These are phyloP conservation scores for Globisporangium spiculum DNA, from an alignment of 352 stramenopile species.

Conservation along the genomic window DNA sequence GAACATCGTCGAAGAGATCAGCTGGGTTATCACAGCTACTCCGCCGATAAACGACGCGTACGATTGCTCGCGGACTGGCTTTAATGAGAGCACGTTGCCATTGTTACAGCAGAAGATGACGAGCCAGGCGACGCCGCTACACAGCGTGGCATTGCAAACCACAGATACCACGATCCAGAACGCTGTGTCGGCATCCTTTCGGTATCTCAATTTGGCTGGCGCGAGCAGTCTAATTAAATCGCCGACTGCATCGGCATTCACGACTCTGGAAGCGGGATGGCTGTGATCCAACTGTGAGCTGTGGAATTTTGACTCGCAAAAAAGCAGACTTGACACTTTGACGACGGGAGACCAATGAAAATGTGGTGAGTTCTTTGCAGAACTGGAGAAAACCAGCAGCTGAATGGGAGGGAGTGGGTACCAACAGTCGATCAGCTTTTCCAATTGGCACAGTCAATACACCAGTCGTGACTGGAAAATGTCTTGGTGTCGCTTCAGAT, in stretches of 20 bases:
- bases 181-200: neutral
- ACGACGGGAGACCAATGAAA: too few relatives aligned
- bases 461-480: neutral
- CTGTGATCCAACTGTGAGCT: too few relatives aligned
- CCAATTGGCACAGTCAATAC: neutral
- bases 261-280: too few relatives aligned
- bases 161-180: neutral
- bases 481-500: neutral
- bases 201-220: neutral
- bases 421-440: neutral
- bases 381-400: too few relatives aligned
- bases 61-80: slow-evolving; percentile 26
- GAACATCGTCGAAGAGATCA: slow-evolving; percentile 3
- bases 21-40: slow-evolving; percentile 21
- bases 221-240: too few relatives aligned
- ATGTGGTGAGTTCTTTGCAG: too few relatives aligned
- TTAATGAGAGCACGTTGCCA: slow-evolving; percentile 24
- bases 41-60: slow-evolving; percentile 23
- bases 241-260: too few relatives aligned
- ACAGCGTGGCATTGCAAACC: slow-evolving; percentile 21
- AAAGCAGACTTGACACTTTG: too few relatives aligned
- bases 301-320: too few relatives aligned
- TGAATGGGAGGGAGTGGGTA: too few relatives aligned
- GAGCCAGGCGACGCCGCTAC: slow-evolving; percentile 17
- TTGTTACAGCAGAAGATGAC: slow-evolving; percentile 23